These are phyloP conservation scores for Colletotrichum truncatum DNA, from an alignment of 2,329 filamentous ascomycete species.

Conservation along the genomic window DNA sequence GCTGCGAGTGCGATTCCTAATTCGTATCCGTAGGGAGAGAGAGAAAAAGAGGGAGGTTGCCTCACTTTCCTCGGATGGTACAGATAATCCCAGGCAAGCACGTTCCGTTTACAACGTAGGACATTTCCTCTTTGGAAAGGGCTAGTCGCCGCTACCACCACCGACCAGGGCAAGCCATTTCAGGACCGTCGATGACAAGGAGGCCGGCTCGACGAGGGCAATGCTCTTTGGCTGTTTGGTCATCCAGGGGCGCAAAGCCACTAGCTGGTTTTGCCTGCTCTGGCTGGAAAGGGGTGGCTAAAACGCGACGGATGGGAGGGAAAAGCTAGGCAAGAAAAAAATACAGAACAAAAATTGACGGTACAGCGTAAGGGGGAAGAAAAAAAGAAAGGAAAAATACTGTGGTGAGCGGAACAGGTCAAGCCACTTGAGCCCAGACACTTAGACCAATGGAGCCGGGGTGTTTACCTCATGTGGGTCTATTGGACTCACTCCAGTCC, in stretches of 20 bases:
- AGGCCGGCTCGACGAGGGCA: neutral
- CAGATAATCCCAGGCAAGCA: conserved; percentile 4
- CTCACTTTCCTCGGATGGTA: neutral
- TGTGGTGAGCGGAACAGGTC: neutral
- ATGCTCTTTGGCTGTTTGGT: neutral
- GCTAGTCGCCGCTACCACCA: neutral
- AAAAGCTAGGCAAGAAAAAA: neutral
- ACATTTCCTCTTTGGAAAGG: neutral
- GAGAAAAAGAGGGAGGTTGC: too few relatives aligned
- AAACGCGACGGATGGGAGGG: neutral
- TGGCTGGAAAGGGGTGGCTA: neutral
- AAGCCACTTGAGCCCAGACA: conserved; percentile 2
- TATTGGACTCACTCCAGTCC: neutral
- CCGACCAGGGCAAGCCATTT: neutral
- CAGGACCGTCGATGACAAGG: neutral
- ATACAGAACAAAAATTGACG: neutral
- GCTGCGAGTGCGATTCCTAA: too few relatives aligned
- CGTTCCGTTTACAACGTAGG: neutral
- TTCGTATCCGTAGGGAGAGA: neutral
- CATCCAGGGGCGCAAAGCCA: neutral
- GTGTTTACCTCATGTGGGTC: neutral
- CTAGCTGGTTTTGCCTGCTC: neutral
- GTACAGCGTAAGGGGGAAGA: neutral
- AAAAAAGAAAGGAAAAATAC: neutral
- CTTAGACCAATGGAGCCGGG: neutral